Conservation (phyloP, 73 alveolate genomes). For the Tetrahymena borealis region DNA sequence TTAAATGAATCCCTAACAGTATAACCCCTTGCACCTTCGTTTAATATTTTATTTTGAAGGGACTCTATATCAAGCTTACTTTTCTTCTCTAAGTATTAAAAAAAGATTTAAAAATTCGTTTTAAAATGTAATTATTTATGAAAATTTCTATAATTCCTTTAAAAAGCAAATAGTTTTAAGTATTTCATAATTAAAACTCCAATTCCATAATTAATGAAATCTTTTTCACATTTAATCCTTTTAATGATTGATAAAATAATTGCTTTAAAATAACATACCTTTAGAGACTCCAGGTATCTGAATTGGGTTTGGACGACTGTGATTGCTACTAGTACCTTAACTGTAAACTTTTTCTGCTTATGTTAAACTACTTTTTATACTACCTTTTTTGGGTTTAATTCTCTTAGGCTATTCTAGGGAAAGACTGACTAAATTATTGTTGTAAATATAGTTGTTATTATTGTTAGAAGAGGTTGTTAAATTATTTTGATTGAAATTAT, state of each 20-base stretch:
- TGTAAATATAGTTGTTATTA: neutral
- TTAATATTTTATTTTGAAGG: neutral
- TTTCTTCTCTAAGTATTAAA: neutral
- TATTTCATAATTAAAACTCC: too few relatives aligned
- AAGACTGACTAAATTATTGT: neutral
- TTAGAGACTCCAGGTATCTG: neutral
- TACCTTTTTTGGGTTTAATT: neutral
- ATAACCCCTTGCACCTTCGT: neutral
- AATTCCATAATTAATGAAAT: too few relatives aligned
- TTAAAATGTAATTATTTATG: neutral
- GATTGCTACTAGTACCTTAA: neutral
- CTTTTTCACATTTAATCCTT: too few relatives aligned
- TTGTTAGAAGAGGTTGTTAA: neutral
- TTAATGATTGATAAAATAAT: too few relatives aligned
- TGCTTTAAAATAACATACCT: neutral
- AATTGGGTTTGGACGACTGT: neutral
- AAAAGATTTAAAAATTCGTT: neutral
- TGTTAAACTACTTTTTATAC: neutral
- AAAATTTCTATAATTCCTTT: neutral
- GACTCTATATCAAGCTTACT: neutral
- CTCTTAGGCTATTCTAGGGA: neutral
- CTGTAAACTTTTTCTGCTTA: neutral
- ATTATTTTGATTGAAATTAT: neutral
- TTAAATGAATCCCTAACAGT: neutral
- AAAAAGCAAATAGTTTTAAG: too few relatives aligned